Evolutionary conservation across 2,329 filamentous ascomycete genomes (phyloP).

Genomic region (Curvularia verruculosa): DNA sequence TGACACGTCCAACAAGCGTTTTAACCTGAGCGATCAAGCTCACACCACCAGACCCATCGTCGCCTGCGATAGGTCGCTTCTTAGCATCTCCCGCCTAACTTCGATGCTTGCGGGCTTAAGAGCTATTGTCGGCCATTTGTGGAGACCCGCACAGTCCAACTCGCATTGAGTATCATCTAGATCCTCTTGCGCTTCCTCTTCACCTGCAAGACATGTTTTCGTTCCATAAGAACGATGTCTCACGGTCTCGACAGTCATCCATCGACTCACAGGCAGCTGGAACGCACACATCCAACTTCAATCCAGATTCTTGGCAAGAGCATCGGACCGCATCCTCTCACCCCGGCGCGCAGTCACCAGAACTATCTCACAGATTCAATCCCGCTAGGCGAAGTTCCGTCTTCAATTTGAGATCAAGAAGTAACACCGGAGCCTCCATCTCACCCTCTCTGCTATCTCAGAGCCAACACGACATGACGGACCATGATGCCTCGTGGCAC

Average conservation of each 20-base stretch:
- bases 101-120: slow-evolving; percentile 36
- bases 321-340: slow-evolving; percentile 35
- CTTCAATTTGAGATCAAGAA: slow-evolving; percentile 47
- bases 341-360: slow-evolving; percentile 40
- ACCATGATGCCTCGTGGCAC: slow-evolving; percentile 28
- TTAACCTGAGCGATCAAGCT: slow-evolving; percentile 7
- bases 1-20: slow-evolving; percentile 10
- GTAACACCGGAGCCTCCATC: slow-evolving; percentile 47
- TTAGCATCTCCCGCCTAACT: slow-evolving; percentile 25
- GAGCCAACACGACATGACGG: slow-evolving; percentile 32
- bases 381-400: slow-evolving; percentile 43
- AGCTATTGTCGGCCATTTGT: slow-evolving; percentile 33
- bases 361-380: slow-evolving; percentile 32
- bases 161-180: slow-evolving; percentile 27
- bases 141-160: slow-evolving; percentile 34
- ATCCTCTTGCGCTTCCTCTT: slow-evolving; percentile 15
- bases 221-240: slow-evolving; percentile 44
- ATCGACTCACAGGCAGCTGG: slow-evolving; percentile 38
- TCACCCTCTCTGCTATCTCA: slow-evolving; percentile 37
- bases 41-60: slow-evolving; percentile 32
- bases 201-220: slow-evolving; percentile 41
- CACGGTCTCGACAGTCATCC: slow-evolving; percentile 44
- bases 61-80: slow-evolving; percentile 32
- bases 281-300: slow-evolving; percentile 28
- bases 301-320: slow-evolving; percentile 33